Conservation (phyloP, 2,329 filamentous ascomycete genomes). For the Stenocarpella maydis region DNA sequence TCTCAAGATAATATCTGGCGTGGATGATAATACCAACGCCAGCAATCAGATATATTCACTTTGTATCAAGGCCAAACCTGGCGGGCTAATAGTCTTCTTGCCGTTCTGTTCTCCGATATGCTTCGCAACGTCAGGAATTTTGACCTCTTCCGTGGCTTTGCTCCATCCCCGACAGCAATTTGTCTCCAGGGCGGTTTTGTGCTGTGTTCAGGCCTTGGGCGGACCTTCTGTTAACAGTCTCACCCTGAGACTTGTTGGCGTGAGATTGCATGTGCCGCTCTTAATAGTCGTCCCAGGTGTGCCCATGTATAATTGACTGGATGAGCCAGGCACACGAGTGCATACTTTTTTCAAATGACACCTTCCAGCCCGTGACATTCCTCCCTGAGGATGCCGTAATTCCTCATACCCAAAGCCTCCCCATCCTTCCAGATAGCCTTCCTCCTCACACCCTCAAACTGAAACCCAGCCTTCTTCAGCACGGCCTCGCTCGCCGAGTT, state of each 20-base stretch:
- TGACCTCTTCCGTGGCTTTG: not conserved
- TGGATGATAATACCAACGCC: not conserved
- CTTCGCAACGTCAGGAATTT: not conserved
- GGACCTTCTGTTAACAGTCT: too few relatives aligned
- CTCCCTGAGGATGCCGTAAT: conserved; percentile 50
- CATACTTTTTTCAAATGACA: conserved; percentile 2
- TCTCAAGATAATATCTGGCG: not conserved
- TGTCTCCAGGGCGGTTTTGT: not conserved
- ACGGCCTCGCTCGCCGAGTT: conserved; percentile 55
- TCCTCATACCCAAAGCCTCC: conserved; percentile 46
- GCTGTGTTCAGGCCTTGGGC: not conserved
- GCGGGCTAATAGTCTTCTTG: not conserved
- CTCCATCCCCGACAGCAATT: not conserved
- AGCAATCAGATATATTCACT: not conserved
- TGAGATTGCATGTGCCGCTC: not conserved
- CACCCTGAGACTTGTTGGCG: not conserved
- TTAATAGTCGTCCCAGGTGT: not conserved
- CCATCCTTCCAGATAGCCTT: conserved; percentile 54
- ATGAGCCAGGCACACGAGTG: not conserved
- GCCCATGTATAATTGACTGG: not conserved
- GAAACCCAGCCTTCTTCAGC: conserved; percentile 53
- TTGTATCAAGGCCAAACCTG: not conserved
- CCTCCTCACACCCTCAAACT: conserved; percentile 53
- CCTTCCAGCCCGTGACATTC: conserved; percentile 42
- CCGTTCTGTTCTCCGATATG: not conserved